Base-by-base conservation (phyloP, 2,329 filamentous ascomycete species). In the Tolypocladium nubicola region DNA sequence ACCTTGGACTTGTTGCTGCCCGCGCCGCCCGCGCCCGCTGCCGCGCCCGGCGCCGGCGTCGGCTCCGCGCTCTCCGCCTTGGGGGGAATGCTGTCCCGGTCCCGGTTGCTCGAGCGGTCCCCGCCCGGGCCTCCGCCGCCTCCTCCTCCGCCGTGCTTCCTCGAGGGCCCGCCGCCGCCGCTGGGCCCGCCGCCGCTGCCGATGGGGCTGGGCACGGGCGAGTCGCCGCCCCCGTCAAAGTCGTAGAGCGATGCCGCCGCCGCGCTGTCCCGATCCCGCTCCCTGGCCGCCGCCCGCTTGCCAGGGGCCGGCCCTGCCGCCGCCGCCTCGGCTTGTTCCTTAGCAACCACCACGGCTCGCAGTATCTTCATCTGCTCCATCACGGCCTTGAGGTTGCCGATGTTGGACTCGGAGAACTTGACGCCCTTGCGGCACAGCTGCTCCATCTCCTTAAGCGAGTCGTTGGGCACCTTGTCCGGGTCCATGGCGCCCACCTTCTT, bases 11-110 rank as follows among this genome's bases (percentile, higher is more conserved):
- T 73, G 61, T 63, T 67, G 60, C 61, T 65, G 5, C 61, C 61
- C 30, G 58, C 64, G 10, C 61, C 57, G 2, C 38, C 55, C 0
- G 54, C 56, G 3, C 56, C 50, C 1, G 53, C 55, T 1, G 56
- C 52, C 6, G 61, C 47, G n/a, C 50, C 60, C 39, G 54, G 56
- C 23, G 58, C 52, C 10, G 56, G 60, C 21, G 10, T 79, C 1
- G 80, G 80, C 67, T 82, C 79, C 38, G 77, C 79, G 65, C 80
- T 83, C 60, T 82, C 81, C 10, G 77, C 75, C 63, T 82, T 82
- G 52, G 77, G 75, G 1, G 81, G 79, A 16, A 79, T 75, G 58
- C 80, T 83, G 61, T 82, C 79, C 35, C 79, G 73, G 52, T 76
- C 72, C 4, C 70, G 68, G 37, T 75, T 73, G 60, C 71, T 76